These are phyloP conservation scores for Leishmania lainsoni DNA, from an alignment of 208 protist species.

Conservation along the genomic window DNA sequence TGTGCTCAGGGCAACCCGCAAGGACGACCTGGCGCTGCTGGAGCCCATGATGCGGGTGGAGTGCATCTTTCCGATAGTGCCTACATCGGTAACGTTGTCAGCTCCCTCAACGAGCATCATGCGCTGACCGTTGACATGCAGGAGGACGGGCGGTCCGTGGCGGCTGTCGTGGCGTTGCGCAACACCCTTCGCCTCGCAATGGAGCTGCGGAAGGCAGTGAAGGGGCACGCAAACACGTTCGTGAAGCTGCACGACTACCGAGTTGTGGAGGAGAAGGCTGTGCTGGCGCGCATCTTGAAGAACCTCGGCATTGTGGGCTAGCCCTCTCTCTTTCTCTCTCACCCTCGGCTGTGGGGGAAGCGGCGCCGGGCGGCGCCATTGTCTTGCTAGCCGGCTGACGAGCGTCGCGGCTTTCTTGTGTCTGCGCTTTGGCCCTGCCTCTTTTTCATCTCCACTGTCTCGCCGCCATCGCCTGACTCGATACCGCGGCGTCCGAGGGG, in stretches of 20 bases:
- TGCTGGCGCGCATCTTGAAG: constrained; percentile 75
- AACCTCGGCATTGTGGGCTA: constrained; percentile 75
- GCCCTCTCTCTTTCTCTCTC: not conserved
- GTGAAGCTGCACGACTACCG: constrained; percentile 76
- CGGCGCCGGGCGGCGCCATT: not conserved
- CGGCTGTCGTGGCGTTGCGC: constrained; percentile 78
- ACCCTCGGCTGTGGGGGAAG: not conserved
- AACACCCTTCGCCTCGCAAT: constrained; percentile 87
- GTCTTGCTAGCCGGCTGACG: not conserved
- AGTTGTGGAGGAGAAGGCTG: constrained; percentile 76
- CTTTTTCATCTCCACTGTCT: not conserved
- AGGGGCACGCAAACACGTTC: constrained; percentile 87
- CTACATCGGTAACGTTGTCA: constrained; percentile 79
- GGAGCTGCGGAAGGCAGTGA: constrained; percentile 84
- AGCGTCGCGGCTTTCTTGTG: not conserved
- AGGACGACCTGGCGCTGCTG: constrained; percentile 49
- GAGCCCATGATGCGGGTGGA: constrained; percentile 92
- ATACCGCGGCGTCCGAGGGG: not conserved
- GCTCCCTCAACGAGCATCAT: constrained; percentile 77
- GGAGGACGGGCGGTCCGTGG: constrained; percentile 79
- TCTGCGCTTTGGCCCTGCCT: not conserved
- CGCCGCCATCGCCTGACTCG: not conserved
- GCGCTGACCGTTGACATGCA: constrained; percentile 80
- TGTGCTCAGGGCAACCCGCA: constrained; percentile 41
- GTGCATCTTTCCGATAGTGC: constrained; percentile 75